phyloP scores from a whole-genome alignment of 1,139 yeast genomes.

The Yarrowia galli region DNA sequence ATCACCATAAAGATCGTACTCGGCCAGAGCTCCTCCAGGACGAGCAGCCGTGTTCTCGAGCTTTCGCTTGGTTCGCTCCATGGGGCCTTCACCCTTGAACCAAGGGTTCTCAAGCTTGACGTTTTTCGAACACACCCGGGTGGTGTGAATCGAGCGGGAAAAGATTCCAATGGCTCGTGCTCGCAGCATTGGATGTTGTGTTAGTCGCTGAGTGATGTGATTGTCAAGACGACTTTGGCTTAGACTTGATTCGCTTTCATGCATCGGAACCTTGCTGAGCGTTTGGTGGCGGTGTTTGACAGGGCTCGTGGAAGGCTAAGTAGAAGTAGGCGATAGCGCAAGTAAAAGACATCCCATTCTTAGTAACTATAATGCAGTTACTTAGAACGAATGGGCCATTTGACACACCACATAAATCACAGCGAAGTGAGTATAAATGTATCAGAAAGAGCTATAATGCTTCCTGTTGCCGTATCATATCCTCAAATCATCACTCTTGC shows the following conservation, averaged over 20 bases:
- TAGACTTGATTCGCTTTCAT: not conserved
- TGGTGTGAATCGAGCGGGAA: slow-evolving; percentile 23
- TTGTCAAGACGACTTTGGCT: not conserved
- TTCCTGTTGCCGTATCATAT: too few relatives aligned
- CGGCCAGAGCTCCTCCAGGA: slow-evolving; percentile 46
- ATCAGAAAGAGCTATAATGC: too few relatives aligned
- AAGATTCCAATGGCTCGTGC: not conserved
- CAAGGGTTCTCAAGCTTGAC: slow-evolving; percentile 38
- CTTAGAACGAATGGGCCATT: too few relatives aligned
- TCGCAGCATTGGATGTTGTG: slow-evolving; percentile 23
- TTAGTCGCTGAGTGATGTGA: not conserved
- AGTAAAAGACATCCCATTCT: not conserved
- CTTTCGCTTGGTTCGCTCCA: slow-evolving; percentile 38
- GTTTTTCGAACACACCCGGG: slow-evolving; percentile 8
- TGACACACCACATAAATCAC: too few relatives aligned
- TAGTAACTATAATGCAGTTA: not conserved
- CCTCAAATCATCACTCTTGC: too few relatives aligned
- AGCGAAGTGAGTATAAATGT: too few relatives aligned
- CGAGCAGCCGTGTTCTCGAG: slow-evolving; percentile 37
- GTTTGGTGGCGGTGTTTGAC: not conserved
- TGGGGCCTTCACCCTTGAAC: slow-evolving; percentile 37
- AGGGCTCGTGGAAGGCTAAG: too few relatives aligned
- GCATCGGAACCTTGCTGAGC: slow-evolving; percentile 4
- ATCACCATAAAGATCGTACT: slow-evolving; percentile 50
- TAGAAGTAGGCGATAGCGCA: too few relatives aligned